Percentiles rank a stretch among this genome's conserved stretches.
Evolutionary conservation across 495 filamentous ascomycete genomes (phyloP).

Genomic region (Penicillium tannophilum): DNA sequence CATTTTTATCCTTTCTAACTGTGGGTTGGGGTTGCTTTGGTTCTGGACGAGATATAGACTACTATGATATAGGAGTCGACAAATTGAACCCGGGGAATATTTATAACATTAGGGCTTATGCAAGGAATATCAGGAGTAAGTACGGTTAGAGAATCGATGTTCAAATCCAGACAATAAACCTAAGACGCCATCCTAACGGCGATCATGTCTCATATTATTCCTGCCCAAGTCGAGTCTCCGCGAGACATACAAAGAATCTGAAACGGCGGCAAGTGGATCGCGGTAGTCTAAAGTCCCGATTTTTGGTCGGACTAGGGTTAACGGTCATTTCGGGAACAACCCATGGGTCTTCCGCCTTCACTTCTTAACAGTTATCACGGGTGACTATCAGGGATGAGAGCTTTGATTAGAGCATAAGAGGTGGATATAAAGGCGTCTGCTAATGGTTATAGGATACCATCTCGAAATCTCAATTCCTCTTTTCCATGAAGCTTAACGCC

Average conservation of each 20-base stretch:
- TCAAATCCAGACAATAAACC: neutral
- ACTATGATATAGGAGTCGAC: neutral
- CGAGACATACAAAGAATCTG: conserved; percentile 26
- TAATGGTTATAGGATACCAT: too few species aligned
- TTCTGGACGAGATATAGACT: neutral
- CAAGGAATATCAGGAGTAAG: neutral
- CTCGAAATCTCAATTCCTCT: too few species aligned
- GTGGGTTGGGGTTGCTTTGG: conserved; percentile 8
- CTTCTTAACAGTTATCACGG: neutral
- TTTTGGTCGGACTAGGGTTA: conserved; percentile 29
- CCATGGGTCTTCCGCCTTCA: conserved; percentile 9
- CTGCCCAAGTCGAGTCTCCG: conserved; percentile 16
- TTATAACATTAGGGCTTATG: neutral
- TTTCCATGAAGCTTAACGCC: too few species aligned
- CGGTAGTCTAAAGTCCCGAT: conserved; percentile 14
- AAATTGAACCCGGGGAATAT: neutral
- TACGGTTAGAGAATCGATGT: too few species aligned
- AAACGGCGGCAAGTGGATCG: conserved; percentile 32
- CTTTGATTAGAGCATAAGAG: neutral
- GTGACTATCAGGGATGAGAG: neutral
- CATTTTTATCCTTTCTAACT: neutral
- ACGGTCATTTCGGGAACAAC: conserved; percentile 21
- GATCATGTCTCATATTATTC: conserved; percentile 13
- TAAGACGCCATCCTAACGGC: conserved; percentile 4
- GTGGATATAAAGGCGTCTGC: too few species aligned